Evolutionary conservation across 1,284 basidiomycete genomes (phyloP).

Genomic region (Peniophora sp.): DNA sequence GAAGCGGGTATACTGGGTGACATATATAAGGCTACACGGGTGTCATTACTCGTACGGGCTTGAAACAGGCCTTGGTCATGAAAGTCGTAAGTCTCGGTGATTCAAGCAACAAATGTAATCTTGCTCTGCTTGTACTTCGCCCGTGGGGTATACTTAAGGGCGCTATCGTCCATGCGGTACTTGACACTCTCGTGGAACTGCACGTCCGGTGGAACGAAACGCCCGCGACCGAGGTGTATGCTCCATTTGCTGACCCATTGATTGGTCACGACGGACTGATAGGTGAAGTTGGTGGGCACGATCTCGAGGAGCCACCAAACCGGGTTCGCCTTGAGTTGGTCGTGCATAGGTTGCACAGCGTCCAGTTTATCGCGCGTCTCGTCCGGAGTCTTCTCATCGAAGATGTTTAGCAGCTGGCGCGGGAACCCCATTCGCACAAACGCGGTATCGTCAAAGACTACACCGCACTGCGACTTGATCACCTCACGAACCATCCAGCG

Average conservation of each 20-base stretch:
- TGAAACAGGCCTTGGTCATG: too few relatives aligned
- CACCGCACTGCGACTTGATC: constrained; percentile 36
- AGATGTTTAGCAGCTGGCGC: too few relatives aligned
- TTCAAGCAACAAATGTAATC: too few relatives aligned
- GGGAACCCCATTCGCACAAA: constrained; percentile 28
- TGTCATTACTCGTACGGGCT: too few relatives aligned
- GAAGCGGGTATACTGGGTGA: too few relatives aligned
- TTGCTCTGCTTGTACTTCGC: constrained; percentile 38
- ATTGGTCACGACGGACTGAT: constrained; percentile 25
- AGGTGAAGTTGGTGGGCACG: constrained; percentile 26
- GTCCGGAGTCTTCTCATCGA: constrained; percentile 9
- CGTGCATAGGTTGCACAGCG: constrained; percentile 25
- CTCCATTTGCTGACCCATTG: constrained; percentile 25
- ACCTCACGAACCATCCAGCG: constrained; percentile 68
- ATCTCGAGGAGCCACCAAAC: constrained; percentile 39
- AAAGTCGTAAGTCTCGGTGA: too few relatives aligned
- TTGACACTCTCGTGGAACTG: constrained; percentile 47
- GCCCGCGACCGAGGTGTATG: constrained; percentile 39
- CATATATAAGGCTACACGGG: too few relatives aligned
- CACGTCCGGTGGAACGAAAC: constrained; percentile 35
- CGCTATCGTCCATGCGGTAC: constrained; percentile 35
- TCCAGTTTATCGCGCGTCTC: constrained; percentile 15
- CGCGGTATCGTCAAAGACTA: constrained; percentile 39
- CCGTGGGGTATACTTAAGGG: constrained; percentile 40
- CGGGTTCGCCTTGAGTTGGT: constrained; percentile 21